A percentile compares a stretch with the other conserved stretches of the same genome.
Evolutionary conservation across 345 rosid genomes (phyloP).

Genomic region (Eucalyptus curtisii): DNA sequence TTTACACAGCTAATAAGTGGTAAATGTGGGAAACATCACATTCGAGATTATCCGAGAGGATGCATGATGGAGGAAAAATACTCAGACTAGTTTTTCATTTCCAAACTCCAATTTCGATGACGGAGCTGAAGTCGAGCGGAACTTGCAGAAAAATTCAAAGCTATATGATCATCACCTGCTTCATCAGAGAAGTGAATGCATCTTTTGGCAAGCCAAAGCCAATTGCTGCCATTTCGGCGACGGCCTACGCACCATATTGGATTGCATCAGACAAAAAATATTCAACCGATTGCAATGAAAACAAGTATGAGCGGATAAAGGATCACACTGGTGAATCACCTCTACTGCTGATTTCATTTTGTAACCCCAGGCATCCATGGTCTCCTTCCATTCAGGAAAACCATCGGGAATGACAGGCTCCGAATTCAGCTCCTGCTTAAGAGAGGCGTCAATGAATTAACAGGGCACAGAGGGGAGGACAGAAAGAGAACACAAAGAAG

Average conservation of each 20-base stretch:
- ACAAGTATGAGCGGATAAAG: neutral
- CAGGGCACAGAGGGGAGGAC: neutral
- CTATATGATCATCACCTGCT: constrained; percentile 37
- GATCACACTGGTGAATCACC: constrained; percentile 7
- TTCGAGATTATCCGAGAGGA: neutral
- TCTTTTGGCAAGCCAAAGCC: constrained; percentile 89
- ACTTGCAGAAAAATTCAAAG: neutral
- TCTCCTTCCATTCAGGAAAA: constrained; percentile 76
- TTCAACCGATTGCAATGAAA: neutral
- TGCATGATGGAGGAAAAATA: neutral
- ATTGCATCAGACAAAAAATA: neutral
- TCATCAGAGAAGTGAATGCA: constrained; percentile 90
- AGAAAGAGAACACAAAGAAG: neutral
- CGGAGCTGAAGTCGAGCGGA: neutral
- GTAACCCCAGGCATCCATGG: constrained; percentile 86
- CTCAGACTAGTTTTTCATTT: neutral
- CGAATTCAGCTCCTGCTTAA: constrained; percentile 72
- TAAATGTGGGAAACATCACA: neutral
- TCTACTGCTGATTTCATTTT: constrained; percentile 90
- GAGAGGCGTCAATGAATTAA: neutral
- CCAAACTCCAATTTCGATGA: neutral
- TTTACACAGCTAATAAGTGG: neutral
- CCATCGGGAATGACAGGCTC: constrained; percentile 94
- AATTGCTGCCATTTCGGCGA: constrained; percentile 96
- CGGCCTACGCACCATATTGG: constrained; percentile 31